Evolutionary conservation across 1,139 yeast species (phyloP).

Genomic region (Protomyces inundatus): DNA sequence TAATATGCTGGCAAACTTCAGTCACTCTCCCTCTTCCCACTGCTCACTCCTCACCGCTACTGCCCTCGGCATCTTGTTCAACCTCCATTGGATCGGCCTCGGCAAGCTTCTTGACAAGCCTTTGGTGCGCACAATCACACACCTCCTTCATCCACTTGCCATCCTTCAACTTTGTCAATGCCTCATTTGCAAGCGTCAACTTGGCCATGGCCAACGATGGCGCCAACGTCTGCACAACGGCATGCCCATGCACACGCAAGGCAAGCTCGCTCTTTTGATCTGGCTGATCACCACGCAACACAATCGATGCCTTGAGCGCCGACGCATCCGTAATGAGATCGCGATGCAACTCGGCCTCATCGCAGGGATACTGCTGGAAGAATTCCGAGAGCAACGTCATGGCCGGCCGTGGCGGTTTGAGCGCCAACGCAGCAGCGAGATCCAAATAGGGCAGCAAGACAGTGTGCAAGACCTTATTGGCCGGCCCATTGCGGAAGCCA

Average conservation of each 20-base stretch:
- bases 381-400: neutral
- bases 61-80: neutral
- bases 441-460: neutral
- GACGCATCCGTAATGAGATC: neutral
- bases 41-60: neutral
- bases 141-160: neutral
- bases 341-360: neutral
- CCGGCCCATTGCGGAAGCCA: conserved; percentile 11
- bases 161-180: neutral
- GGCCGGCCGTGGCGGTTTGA: neutral
- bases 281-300: neutral
- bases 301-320: neutral
- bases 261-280: neutral
- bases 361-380: neutral
- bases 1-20: neutral
- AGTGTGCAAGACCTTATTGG: neutral
- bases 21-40: neutral
- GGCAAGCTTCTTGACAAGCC: neutral
- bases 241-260: neutral
- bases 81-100: neutral
- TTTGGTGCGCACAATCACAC: neutral
- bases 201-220: neutral
- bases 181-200: neutral
- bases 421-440: neutral
- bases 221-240: neutral